A percentile compares a stretch with the other conserved stretches of the same genome.
Conservation (phyloP, 2,329 filamentous ascomycete species). For the Phialocephala sp. region DNA sequence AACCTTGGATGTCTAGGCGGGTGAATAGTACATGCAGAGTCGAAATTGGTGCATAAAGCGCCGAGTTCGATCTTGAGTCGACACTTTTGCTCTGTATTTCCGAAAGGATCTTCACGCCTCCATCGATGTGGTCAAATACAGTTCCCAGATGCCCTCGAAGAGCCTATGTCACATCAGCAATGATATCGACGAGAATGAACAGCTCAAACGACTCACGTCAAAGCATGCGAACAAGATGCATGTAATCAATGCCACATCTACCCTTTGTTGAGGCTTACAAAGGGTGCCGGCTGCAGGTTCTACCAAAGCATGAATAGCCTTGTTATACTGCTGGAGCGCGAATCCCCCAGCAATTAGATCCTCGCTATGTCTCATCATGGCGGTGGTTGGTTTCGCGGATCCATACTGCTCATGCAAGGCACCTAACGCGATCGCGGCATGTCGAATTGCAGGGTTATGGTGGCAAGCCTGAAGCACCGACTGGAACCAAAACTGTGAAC, state of each 20-base stretch:
- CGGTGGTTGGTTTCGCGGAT: not conserved
- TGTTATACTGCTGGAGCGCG: conserved; percentile 19
- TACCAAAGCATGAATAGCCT: conserved; percentile 12
- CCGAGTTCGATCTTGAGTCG: not conserved
- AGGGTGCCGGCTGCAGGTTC: not conserved
- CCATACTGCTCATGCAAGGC: conserved; percentile 19
- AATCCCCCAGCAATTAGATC: conserved; percentile 15
- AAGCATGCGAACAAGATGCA: conserved; percentile 26
- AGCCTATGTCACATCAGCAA: not conserved
- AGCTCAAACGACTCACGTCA: conserved; percentile 10
- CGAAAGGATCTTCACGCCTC: conserved; percentile 14
- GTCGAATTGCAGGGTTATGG: conserved; percentile 38
- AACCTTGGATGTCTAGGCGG: conserved; percentile 17
- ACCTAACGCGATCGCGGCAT: conserved; percentile 25
- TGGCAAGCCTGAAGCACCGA: conserved; percentile 66
- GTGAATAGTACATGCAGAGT: conserved; percentile 11
- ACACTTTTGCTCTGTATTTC: not conserved
- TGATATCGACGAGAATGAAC: not conserved
- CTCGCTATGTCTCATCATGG: conserved; percentile 10
- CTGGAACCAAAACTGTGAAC: conserved; percentile 65
- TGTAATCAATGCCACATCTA: conserved; percentile 20
- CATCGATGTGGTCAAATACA: conserved; percentile 16
- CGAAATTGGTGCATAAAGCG: conserved; percentile 1
- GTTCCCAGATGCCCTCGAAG: conserved; percentile 14
- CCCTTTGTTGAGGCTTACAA: not conserved